A percentile compares a stretch with the other conserved stretches of the same genome.
Evolutionary conservation across 768 basidiomycete species (phyloP).

Genomic region (Clathrus columnatus): DNA sequence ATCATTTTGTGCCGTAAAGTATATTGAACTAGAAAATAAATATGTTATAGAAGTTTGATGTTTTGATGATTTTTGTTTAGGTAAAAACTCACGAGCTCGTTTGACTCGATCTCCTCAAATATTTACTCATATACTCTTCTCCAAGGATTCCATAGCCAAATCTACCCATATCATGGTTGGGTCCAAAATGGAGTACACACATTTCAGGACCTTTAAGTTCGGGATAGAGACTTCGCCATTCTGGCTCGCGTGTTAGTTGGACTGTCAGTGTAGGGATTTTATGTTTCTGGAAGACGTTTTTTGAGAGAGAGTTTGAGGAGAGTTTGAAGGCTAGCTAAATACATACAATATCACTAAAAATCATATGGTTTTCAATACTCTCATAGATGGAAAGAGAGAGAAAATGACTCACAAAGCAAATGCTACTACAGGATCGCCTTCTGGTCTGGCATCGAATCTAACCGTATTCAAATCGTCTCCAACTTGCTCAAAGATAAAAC

Average conservation of each 20-base stretch:
- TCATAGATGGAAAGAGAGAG: not conserved
- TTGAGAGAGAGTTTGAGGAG: not conserved
- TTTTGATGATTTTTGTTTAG: not conserved
- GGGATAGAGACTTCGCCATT: conserved; percentile 59
- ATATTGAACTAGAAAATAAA: conserved; percentile 45
- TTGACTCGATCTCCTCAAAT: conserved; percentile 49
- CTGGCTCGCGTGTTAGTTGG: conserved; percentile 52
- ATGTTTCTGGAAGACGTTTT: not conserved
- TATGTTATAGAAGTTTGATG: not conserved
- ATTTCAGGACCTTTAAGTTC: conserved; percentile 74
- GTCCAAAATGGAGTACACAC: conserved; percentile 70
- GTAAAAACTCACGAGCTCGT: conserved; percentile 47
- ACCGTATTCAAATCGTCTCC: conserved; percentile 2
- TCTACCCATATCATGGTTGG: conserved; percentile 49
- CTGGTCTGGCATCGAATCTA: conserved; percentile 6
- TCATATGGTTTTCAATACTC: not conserved
- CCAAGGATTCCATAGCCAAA: conserved; percentile 58
- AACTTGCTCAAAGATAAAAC: conserved; percentile 8
- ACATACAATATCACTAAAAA: conserved; percentile 3
- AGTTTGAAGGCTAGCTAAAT: not conserved
- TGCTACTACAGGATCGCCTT: conserved; percentile 5
- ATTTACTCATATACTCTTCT: conserved; percentile 44
- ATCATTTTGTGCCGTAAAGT: conserved; percentile 63
- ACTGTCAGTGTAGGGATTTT: conserved; percentile 48
- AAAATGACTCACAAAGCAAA: conserved; percentile 1